Evolutionary conservation across 176 grass and related monocot species (phyloP), one percentile per base, ranked within the genome.

Genomic region (barley (Hordeum vulgare)): DNA sequence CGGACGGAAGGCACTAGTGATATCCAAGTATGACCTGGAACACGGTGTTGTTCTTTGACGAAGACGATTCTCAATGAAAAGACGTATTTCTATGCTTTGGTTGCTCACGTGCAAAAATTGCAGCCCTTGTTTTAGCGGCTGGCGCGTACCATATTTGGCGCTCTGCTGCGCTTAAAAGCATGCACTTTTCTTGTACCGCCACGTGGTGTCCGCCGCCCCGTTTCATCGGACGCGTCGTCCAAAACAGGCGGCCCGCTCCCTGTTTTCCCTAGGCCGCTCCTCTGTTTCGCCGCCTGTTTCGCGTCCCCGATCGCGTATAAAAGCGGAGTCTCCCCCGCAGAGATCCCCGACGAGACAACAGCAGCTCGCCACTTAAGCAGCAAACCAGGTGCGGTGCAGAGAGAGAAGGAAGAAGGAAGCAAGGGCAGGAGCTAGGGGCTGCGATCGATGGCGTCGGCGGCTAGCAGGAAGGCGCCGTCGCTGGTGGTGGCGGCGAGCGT

Each of bases 401-500:
- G 5, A 51, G 47, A 45, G 0, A 17, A 27, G 28, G 24, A 25
- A 29, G 21, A 44, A 17, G 12, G 12, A 1, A 68, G 3, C 33
- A 2, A 44, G 68, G 37, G 36, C 1, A 69, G 35, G 66, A 12
- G 35, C 0, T 42, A 25, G 68, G 3, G 23, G 39, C 23, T n/a
- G n/a, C n/a, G n/a, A 44, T 37, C 12, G 40, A 73, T 73, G 70
- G 70, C 41, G 70, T 73, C 24, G 70, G 40, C 8, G 70, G 84
- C n/a, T 69, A 74, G 75, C 34, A 81, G 20, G 23, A 90, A 85
- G 62, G 81, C 85, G 77, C 71, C 89, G 77, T 90, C 86, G 68
- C 65, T 90, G 84, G 88, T 94, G 75, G 92, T 91, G 58, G 84
- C 92, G 76, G 89, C 86, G 66, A 91, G 66, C 80, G 84, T 94